Evolutionary conservation across 1,139 yeast genomes (phyloP), one percentile per base, ranked within the genome.

Genomic region (Saccharomyces hybrid): DNA sequence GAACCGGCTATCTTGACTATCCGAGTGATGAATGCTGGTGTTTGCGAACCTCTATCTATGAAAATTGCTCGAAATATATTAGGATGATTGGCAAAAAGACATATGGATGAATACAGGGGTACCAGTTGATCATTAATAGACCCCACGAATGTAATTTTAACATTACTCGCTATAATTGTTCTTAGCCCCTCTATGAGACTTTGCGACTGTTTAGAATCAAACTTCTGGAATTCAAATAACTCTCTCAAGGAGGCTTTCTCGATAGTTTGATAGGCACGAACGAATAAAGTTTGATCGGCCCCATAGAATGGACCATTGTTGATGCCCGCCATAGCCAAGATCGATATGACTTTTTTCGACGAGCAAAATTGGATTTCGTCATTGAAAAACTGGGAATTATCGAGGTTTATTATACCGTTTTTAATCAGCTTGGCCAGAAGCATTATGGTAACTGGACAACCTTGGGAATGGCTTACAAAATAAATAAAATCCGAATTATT

Each of bases 251-350:
- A 88, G 55, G 87, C 96, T 62, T 84, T 88, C 66, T 93, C 99
- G 54, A 93, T 86, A 0, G 96, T 84, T 1, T 96, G 84, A 64
- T 89, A 89, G 0, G 97, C 97, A 60, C 90, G 80, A 74, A 91
- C 84, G 61, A 90, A 81, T 48, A 90, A 75, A 6, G 84, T 83
- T 67, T 88, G 90, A 67, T 93, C 97, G 59, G 82, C 81, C 0
- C 97, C 98, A 62, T 83, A 88, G 65, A 88, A 88, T 1, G 98
- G 99, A 0, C 99, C 99, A 65, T 88, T 82, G 62, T 90, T 89
- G 28, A 90, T 82, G 1, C 98, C 98, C 0, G 98, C 98, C 98
- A 93, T 93, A 1, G 93, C 95, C 52, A 93, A 73, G 26, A 93
- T 75, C 0, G 95, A 90, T 21, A 90, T 77, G 47, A 80, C 73